Evolutionary conservation across 2,329 filamentous ascomycete genomes (phyloP), one percentile per base, ranked within the genome.

Genomic region (Exophiala xenobiotica): DNA sequence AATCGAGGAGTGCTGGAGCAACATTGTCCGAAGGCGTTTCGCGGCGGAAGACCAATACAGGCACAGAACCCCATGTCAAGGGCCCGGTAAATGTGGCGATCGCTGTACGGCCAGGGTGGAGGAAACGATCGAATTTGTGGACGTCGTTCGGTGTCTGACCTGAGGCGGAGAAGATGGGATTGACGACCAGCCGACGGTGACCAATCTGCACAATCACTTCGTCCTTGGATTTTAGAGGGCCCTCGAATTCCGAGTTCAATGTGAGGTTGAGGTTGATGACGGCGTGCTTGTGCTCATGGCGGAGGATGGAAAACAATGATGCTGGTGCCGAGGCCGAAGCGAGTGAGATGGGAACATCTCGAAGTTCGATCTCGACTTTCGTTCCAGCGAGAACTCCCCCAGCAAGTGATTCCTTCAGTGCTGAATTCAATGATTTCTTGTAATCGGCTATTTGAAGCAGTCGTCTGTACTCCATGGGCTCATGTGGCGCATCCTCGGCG

Each of bases 131-230:
- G 71, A 90, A 97, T 70, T 99, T 99, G 79, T 97, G 91, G 11
- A 99, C 91, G 66, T 99, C 87, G 73, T 97, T 97, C 41, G 90
- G 88, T 0, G 92, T 96, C 65, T 86, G 90, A 50, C 91, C 92
- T n/a, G 82, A 78, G 65, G 88, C 83, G 0, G 91, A 96, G 76
- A 92, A 96, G 39, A 97, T 77, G 8, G 93, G 93, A 64, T 93
- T 92, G 72, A 96, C 83, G 53, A 91, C 75, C 64, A 96, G 85
- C 44, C 93, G 83, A 45, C 93, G 86, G 8, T 92, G 85, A 18
- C 93, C 93, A 66, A 88, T 95, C 71, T 97, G 93, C 49, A 95
- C 80, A 55, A 99, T 85, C 55, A 99, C 75, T 67, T 96, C 87
- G 63, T 93, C 87, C 77, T 99, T 99, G 22, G 90, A 85, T 72